Percentiles rank a stretch among this genome's conserved stretches.
These are phyloP conservation scores for Physcomitrium patens DNA, from an alignment of 225 moss, liverwort and hornwort genomes.

Conservation along the genomic window DNA sequence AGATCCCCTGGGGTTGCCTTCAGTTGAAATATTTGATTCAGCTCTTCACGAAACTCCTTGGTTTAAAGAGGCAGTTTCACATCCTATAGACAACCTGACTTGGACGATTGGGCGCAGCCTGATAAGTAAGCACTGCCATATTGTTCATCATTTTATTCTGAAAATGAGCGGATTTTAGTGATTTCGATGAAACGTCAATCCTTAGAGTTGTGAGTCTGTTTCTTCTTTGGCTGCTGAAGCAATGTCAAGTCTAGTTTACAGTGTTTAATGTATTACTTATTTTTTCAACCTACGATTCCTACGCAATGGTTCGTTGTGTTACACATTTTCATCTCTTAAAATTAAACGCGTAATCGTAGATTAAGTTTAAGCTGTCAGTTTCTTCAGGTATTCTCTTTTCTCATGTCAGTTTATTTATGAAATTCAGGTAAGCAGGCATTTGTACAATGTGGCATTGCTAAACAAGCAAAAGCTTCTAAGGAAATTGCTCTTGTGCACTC, in stretches of 20 bases:
- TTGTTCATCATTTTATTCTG: background rate
- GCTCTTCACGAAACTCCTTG: constrained; percentile 49
- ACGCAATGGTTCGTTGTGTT: constrained; percentile 1
- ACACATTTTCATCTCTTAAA: background rate
- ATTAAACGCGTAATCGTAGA: background rate
- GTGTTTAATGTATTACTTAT: background rate
- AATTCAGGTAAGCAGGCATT: constrained; percentile 61
- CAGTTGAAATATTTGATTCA: constrained; percentile 37
- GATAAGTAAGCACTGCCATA: constrained; percentile 45
- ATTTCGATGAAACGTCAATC: constrained; percentile 10
- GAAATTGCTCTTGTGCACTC: constrained; percentile 63
- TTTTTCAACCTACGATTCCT: background rate
- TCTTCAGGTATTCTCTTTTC: background rate
- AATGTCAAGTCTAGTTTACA: background rate
- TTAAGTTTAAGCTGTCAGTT: background rate
- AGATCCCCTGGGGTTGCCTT: constrained; percentile 44
- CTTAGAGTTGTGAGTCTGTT: background rate
- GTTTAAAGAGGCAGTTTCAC: constrained; percentile 52
- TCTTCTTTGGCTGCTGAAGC: background rate
- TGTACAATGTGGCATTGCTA: constrained; percentile 58
- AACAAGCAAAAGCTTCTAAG: constrained; percentile 42
- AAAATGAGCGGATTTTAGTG: background rate
- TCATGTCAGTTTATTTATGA: constrained; percentile 2
- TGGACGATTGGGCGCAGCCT: constrained; percentile 58
- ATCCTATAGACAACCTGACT: constrained; percentile 46